Percentiles rank a stretch among this genome's conserved stretches.
phyloP scores from a whole-genome alignment of 805 yeast genomes.

The Tetrapisispora pingtungensis region DNA sequence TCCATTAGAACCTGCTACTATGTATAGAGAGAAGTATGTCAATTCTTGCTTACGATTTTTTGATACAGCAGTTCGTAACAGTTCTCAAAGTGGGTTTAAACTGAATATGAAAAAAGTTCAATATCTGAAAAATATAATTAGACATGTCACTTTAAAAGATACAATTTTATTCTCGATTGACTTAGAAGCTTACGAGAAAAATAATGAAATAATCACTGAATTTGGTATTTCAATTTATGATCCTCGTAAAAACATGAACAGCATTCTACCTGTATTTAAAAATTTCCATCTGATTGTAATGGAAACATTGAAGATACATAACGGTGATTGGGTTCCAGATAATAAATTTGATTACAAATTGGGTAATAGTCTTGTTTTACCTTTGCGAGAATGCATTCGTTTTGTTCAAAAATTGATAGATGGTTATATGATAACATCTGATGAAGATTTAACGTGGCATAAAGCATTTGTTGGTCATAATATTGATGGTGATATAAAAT shows the following conservation, averaged over 20 bases:
- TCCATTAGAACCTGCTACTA: no score
- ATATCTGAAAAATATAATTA: not conserved
- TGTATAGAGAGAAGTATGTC: no score
- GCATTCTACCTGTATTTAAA: slow-evolving; percentile 28
- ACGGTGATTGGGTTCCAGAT: slow-evolving; percentile 46
- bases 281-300: no score
- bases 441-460: slow-evolving; percentile 18
- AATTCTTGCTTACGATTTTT: no score
- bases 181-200: slow-evolving; percentile 45
- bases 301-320: slow-evolving; percentile 30
- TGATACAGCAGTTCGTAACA: not conserved
- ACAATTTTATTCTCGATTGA: slow-evolving; percentile 38
- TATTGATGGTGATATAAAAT: slow-evolving; percentile 42
- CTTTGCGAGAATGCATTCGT: slow-evolving; percentile 27
- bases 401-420: slow-evolving; percentile 36
- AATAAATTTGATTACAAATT: slow-evolving; percentile 40
- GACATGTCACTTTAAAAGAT: not conserved
- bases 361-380: slow-evolving; percentile 37
- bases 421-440: slow-evolving; percentile 30
- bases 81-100: no score
- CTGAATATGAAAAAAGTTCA: not conserved
- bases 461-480: slow-evolving; percentile 50
- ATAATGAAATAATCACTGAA: slow-evolving; percentile 38
- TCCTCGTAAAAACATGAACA: slow-evolving; percentile 34
- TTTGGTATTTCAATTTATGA: slow-evolving; percentile 48